phyloP scores from a whole-genome alignment of 495 filamentous ascomycete genomes.

The Emericellopsis terricola region DNA sequence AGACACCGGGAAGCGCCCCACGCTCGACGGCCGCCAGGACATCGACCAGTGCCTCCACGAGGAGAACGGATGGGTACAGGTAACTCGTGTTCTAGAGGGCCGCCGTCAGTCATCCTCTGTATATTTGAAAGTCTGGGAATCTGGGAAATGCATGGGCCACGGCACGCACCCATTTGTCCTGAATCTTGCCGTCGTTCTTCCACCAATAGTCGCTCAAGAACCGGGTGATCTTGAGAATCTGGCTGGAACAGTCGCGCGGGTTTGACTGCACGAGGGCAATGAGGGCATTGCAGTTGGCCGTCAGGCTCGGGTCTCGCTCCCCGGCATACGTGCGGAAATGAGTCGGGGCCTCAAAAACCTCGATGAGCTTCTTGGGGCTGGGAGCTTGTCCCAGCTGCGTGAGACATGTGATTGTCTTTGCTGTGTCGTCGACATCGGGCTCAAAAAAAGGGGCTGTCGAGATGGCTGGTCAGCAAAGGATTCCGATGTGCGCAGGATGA shows the following conservation, averaged over 20 bases:
- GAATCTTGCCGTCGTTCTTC: slow-evolving; percentile 5
- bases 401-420: slow-evolving; percentile 18
- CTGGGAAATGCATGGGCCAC: too few species aligned
- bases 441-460: slow-evolving; percentile 12
- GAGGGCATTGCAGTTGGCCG: slow-evolving; percentile 26
- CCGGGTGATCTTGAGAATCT: slow-evolving; percentile 6
- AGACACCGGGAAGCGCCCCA: slow-evolving; percentile 4
- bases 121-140: too few species aligned
- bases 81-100: slow-evolving; percentile 10
- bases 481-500: neutral
- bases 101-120: too few species aligned
- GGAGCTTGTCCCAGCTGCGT: slow-evolving; percentile 10
- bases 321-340: slow-evolving; percentile 22
- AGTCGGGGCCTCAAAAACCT: slow-evolving; percentile 14
- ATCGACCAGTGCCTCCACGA: slow-evolving; percentile 8
- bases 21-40: slow-evolving; percentile 8
- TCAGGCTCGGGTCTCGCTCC: slow-evolving; percentile 21
- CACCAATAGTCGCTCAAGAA: slow-evolving; percentile 12
- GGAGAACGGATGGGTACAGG: slow-evolving; percentile 8
- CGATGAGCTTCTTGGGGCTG: slow-evolving; percentile 11
- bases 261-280: slow-evolving; percentile 13
- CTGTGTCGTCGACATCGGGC: slow-evolving; percentile 31
- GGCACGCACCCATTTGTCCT: slow-evolving; percentile 14
- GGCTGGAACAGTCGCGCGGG: slow-evolving; percentile 4
- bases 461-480: neutral